Base-by-base conservation (phyloP, 768 basidiomycete species). In the Lentinula sp. region DNA sequence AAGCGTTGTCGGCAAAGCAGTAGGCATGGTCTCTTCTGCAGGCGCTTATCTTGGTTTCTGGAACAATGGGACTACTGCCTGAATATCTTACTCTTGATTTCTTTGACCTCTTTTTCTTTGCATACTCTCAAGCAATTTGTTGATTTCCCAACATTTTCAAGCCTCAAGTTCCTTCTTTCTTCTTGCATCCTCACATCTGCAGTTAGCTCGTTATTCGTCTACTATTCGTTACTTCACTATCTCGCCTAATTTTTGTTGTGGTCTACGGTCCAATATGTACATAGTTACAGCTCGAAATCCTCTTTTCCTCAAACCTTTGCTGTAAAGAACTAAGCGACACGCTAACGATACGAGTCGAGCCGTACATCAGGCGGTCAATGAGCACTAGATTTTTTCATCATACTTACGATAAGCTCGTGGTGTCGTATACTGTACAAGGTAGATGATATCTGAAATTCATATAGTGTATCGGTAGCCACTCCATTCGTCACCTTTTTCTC, bases 11-110 rank as follows among this genome's bases (percentile, higher is more conserved):
- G 80, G 82, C 15, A 76, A 83, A 52, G 86, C 92, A 23, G 89
- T 87, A 18, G 91, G 88, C 57, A 89, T 95, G 43, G 88, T 94
- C 61, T 86, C 84, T 48, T 86, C 81, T 56, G 93, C 93, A 2
- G 86, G 90, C 18, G 89, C 89, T 48, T 86, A 88, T 66, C 68
- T 94, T 18, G 89, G 91, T 55, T 67, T 80, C 40, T 82, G 81
- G 81, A 64, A 71, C 42, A 61, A 51, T 37, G 53, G 52, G n/a
- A 43, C 46, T 42, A 35, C 40, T 37, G 39, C 31, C 28, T 57
- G 31, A 57, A 57, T 15, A 21, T 21, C 8, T 18, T 46, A 4
- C n/a, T 39, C 34, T 31, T 39, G 37, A 13, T 39, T 3, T 39
- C n/a, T 31, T 37, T 56, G 28, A 56, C 15, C 0, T 18, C 8